A percentile compares a stretch with the other conserved stretches of the same genome.
Evolutionary conservation across 2,329 filamentous ascomycete genomes (phyloP).

Genomic region (Ophiostoma ips): DNA sequence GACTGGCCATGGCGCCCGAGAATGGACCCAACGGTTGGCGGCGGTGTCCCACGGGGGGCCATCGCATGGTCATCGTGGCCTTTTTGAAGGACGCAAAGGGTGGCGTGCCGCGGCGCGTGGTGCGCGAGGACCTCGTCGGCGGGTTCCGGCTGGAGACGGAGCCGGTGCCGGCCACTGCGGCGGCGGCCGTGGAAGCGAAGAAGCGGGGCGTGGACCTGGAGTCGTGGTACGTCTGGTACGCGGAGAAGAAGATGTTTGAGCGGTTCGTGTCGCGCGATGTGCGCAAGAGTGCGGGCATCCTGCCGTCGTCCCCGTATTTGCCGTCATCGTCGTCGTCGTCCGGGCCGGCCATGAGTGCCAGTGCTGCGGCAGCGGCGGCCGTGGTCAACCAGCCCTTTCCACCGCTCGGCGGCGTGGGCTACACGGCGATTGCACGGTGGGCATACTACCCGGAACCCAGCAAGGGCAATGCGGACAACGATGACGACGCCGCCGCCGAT

Average conservation of each 20-base stretch:
- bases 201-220: neutral
- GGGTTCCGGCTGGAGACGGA: slow-evolving; percentile 55
- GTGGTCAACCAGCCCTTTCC: slow-evolving; percentile 38
- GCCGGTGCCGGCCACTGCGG: slow-evolving; percentile 22
- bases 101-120: slow-evolving; percentile 51
- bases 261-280: slow-evolving; percentile 40
- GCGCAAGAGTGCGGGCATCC: slow-evolving; percentile 20
- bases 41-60: slow-evolving; percentile 55
- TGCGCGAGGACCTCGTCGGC: slow-evolving; percentile 63
- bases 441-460: slow-evolving; percentile 55
- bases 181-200: slow-evolving; percentile 1
- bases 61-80: slow-evolving; percentile 71
- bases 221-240: slow-evolving; percentile 17
- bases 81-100: slow-evolving; percentile 47
- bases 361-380: slow-evolving; percentile 16
- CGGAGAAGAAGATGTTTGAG: slow-evolving; percentile 25
- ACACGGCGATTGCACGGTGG: slow-evolving; percentile 53
- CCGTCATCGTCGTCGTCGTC: neutral
- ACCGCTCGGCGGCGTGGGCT: slow-evolving; percentile 60
- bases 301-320: neutral
- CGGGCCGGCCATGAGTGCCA: neutral
- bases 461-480: no score
- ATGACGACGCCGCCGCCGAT: slow-evolving; percentile 42
- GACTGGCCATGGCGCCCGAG: slow-evolving; percentile 50
- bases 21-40: slow-evolving; percentile 76